These are phyloP conservation scores for Cichorium intybus DNA, from an alignment of 140 eudicot genomes.

Conservation along the genomic window DNA sequence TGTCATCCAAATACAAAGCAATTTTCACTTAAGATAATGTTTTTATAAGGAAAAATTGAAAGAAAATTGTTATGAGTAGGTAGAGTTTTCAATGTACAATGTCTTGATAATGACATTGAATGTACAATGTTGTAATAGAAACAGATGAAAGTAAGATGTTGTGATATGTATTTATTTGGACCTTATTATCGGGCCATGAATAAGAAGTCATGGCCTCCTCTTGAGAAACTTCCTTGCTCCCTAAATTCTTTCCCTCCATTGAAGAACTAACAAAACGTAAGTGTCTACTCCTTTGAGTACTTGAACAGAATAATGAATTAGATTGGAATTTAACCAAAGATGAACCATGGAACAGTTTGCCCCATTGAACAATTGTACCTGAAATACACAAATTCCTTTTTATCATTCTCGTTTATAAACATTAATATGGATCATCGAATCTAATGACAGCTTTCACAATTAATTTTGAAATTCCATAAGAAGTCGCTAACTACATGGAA, in stretches of 20 bases:
- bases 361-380: slow-evolving; percentile 31
- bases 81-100: too few relatives aligned
- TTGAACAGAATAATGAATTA: slow-evolving; percentile 8
- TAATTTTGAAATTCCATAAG: not conserved
- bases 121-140: not conserved
- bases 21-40: too few relatives aligned
- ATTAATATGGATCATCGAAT: not conserved
- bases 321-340: slow-evolving; percentile 26
- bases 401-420: not conserved
- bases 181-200: slow-evolving; percentile 62
- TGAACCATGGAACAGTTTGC: slow-evolving; percentile 26
- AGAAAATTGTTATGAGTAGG: too few relatives aligned
- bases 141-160: not conserved
- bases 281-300: slow-evolving; percentile 22
- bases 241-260: slow-evolving; percentile 23
- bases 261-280: slow-evolving; percentile 25
- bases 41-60: too few relatives aligned
- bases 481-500: not conserved
- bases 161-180: not conserved
- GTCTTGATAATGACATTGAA: too few relatives aligned
- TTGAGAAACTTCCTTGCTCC: slow-evolving; percentile 27
- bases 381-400: slow-evolving; percentile 8
- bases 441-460: not conserved
- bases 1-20: not conserved
- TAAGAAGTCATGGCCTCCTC: slow-evolving; percentile 31